These are phyloP conservation scores for Myriosclerotinia duriaeana DNA, from an alignment of 2,329 filamentous ascomycete species.

Conservation along the genomic window DNA sequence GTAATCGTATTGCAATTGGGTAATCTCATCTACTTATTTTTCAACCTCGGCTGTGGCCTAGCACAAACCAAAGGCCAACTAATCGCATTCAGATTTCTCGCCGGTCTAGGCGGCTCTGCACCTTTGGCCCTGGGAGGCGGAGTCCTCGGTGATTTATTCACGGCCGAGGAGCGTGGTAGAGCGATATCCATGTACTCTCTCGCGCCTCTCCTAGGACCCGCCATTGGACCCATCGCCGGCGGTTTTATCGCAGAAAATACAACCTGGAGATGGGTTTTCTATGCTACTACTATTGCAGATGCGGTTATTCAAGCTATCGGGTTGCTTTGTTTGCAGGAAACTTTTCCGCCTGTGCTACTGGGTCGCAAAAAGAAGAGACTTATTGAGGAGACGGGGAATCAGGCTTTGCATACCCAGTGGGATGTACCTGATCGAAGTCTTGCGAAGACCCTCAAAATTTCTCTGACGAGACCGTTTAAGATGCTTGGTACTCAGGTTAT, in stretches of 20 bases:
- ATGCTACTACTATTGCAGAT: conserved; percentile 49
- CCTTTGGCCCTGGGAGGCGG: conserved; percentile 48
- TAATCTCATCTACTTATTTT: conserved; percentile 54
- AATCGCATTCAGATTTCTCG: conserved; percentile 48
- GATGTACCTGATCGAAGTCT: conserved; percentile 46
- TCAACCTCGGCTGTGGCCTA: conserved; percentile 54
- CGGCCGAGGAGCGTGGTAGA: conserved; percentile 48
- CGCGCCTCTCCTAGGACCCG: conserved; percentile 39
- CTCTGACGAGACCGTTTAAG: conserved; percentile 49
- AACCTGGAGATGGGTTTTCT: conserved; percentile 57
- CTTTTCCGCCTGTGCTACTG: conserved; percentile 51
- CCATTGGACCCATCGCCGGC: conserved; percentile 43
- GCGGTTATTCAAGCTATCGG: conserved; percentile 46
- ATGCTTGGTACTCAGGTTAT: conserved; percentile 54
- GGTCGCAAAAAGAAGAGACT: conserved; percentile 47
- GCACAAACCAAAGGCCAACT: conserved; percentile 47
- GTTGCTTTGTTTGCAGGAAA: conserved; percentile 48
- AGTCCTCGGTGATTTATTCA: conserved; percentile 49
- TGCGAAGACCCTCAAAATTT: conserved; percentile 43
- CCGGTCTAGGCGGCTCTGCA: conserved; percentile 50
- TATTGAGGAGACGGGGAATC: conserved; percentile 53
- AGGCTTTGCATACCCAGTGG: conserved; percentile 47
- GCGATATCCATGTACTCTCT: conserved; percentile 43
- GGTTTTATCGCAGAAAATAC: conserved; percentile 40
- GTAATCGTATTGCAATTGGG: conserved; percentile 45